phyloP scores from a whole-genome alignment of 1,284 basidiomycete genomes.

The Ceratorhiza oryzae-sativae region DNA sequence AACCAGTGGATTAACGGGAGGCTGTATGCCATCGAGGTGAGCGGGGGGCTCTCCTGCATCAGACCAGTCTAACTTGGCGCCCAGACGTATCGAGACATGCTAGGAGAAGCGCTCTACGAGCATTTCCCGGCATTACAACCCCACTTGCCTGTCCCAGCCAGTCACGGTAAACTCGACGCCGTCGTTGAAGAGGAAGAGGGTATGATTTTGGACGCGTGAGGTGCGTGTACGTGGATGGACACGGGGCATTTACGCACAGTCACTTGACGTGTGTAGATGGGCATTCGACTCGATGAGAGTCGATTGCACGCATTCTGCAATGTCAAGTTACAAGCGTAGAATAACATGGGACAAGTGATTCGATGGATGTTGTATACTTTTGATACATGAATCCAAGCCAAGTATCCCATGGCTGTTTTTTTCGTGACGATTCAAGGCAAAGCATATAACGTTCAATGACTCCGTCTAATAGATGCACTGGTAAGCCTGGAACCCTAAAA shows the following conservation, averaged over 20 bases:
- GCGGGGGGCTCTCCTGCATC: background rate
- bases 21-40: conserved; percentile 57
- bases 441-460: no score
- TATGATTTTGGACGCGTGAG: conserved; percentile 22
- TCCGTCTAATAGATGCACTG: no score
- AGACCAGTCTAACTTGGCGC: background rate
- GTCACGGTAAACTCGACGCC: conserved; percentile 20
- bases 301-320: no score
- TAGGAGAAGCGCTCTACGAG: conserved; percentile 41
- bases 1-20: conserved; percentile 43
- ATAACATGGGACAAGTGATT: no score
- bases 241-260: background rate
- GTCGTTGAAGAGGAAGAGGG: conserved; percentile 30
- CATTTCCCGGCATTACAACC: conserved; percentile 42
- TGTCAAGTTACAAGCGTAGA: no score
- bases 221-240: background rate
- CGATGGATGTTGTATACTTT: no score
- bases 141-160: conserved; percentile 25
- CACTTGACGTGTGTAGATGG: no score
- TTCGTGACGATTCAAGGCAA: no score
- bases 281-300: no score
- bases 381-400: no score
- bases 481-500: no score
- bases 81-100: conserved; percentile 40
- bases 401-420: no score